phyloP scores from a whole-genome alignment of 306 rosid genomes.

The Heteromeles arbutifolia region DNA sequence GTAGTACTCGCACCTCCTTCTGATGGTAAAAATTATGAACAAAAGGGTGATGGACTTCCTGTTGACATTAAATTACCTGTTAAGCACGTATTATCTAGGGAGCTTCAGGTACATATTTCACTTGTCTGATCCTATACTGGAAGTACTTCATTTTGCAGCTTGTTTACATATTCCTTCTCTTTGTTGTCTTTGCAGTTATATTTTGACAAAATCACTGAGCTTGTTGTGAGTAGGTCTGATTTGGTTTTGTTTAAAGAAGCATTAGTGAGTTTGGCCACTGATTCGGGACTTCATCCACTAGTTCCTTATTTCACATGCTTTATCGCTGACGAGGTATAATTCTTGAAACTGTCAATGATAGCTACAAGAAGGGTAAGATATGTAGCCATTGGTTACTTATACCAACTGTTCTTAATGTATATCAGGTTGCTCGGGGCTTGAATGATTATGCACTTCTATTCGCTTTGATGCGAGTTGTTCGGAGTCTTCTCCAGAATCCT shows the following conservation, averaged over 20 bases:
- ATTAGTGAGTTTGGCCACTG: conserved; percentile 73
- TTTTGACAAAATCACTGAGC: conserved; percentile 71
- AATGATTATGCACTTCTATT: conserved; percentile 53
- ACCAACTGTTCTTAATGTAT: conserved; percentile 10
- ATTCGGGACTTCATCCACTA: conserved; percentile 91
- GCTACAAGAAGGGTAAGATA: background rate
- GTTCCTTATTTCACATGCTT: conserved; percentile 85
- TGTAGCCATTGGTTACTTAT: background rate
- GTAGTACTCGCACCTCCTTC: conserved; percentile 51
- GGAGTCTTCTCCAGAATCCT: conserved; percentile 83
- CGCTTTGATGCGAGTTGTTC: conserved; percentile 81
- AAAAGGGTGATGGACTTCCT: conserved; percentile 60
- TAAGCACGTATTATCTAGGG: conserved; percentile 75
- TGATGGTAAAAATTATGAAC: conserved; percentile 57
- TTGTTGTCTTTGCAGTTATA: conserved; percentile 58
- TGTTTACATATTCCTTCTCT: conserved; percentile 7
- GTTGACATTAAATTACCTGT: conserved; percentile 78
- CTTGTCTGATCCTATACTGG: background rate
- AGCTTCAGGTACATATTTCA: conserved; percentile 63
- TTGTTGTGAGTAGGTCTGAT: conserved; percentile 52
- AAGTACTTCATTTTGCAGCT: background rate
- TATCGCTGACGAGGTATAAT: conserved; percentile 77
- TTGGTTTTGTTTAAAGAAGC: conserved; percentile 65
- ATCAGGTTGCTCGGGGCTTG: conserved; percentile 73
- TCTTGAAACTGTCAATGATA: conserved; percentile 8